A percentile compares a stretch with the other conserved stretches of the same genome.
Conservation (phyloP, 1,284 basidiomycete species). For the Trichosporon sp. region DNA sequence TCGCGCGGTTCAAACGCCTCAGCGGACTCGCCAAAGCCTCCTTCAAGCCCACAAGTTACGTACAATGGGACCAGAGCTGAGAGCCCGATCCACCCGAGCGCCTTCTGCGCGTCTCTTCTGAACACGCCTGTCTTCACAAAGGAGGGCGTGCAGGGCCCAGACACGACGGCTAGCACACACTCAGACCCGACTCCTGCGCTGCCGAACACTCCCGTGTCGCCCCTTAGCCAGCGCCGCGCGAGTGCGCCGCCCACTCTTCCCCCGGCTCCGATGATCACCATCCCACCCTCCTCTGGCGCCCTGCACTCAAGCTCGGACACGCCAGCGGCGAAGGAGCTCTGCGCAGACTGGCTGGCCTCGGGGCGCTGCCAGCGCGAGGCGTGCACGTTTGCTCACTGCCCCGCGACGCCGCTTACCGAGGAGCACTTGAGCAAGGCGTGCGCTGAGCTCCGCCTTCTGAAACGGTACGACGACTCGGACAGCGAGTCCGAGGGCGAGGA, state of each 20-base stretch:
- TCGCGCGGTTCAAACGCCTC: neutral
- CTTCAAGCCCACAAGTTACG: neutral
- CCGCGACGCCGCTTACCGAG: conserved; percentile 23
- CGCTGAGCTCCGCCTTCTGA: conserved; percentile 12
- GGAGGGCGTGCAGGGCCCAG: neutral
- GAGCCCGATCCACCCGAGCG: neutral
- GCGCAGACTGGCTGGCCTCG: conserved; percentile 13
- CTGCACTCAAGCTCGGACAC: neutral
- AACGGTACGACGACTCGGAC: neutral
- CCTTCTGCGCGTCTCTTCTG: neutral
- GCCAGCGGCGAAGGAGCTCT: neutral
- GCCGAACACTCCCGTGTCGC: neutral
- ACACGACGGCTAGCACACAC: neutral
- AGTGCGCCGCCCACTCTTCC: neutral
- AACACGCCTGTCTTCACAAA: neutral
- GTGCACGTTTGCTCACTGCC: conserved; percentile 17
- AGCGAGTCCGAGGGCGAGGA: conserved; percentile 11
- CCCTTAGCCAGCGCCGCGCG: neutral
- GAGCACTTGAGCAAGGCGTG: conserved; percentile 21
- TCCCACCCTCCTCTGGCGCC: neutral
- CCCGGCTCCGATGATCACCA: neutral
- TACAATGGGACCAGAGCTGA: neutral
- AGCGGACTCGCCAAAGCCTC: neutral
- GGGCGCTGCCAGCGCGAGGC: conserved; percentile 14
- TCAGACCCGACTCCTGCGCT: neutral